Conservation (phyloP, 2,329 filamentous ascomycete species). For the Colletotrichum zoysiae region DNA sequence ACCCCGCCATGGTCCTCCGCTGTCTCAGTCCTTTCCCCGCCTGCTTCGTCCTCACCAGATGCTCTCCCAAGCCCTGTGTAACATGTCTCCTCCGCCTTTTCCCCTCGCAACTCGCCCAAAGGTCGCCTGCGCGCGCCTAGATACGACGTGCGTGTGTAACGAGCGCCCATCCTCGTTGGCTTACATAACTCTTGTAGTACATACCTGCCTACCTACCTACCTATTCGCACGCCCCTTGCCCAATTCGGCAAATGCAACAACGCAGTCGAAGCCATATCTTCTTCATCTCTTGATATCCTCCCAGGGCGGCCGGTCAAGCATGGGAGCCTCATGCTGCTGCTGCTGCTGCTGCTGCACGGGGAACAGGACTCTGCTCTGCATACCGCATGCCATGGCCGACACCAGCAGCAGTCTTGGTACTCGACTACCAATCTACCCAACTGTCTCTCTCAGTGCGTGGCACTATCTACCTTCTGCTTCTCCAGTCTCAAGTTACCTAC, state of each 20-base stretch:
- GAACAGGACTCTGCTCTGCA: background rate
- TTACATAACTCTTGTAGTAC: background rate
- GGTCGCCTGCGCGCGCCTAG: constrained; percentile 13
- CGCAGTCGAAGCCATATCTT: background rate
- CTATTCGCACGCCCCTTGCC: background rate
- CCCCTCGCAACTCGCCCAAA: constrained; percentile 5
- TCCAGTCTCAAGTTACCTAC: background rate
- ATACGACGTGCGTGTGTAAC: constrained; percentile 11
- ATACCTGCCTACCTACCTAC: background rate
- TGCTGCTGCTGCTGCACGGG: background rate
- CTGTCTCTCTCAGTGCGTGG: background rate
- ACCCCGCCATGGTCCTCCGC: constrained; percentile 17
- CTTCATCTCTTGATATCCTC: background rate
- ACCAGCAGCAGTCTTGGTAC: background rate
- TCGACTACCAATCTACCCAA: background rate
- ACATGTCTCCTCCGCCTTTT: constrained; percentile 19
- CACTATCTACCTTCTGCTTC: background rate
- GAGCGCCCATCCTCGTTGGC: background rate
- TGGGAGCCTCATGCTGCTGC: constrained; percentile 4
- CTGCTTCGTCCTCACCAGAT: constrained; percentile 3
- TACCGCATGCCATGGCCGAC: background rate
- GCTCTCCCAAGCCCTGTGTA: constrained; percentile 13
- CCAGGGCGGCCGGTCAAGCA: background rate
- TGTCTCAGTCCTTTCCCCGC: constrained; percentile 1
- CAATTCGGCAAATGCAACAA: background rate